Conservation (phyloP, 2,329 filamentous ascomycete species). For the Scytalidium lignicola region DNA sequence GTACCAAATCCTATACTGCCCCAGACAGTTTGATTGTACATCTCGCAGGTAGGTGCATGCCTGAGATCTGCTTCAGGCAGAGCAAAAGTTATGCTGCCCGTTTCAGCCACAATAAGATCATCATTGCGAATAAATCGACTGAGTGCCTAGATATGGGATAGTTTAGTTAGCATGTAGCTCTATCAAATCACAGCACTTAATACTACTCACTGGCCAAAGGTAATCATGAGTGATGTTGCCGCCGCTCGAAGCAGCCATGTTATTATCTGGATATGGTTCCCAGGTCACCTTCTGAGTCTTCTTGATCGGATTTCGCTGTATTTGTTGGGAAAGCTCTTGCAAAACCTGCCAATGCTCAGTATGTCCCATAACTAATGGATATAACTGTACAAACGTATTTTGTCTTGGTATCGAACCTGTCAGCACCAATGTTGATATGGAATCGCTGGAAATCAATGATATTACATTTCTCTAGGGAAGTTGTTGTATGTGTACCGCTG, state of each 20-base stretch:
- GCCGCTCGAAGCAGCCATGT: background rate
- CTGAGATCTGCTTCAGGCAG: conserved; percentile 31
- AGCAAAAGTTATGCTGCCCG: background rate
- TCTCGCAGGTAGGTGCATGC: conserved; percentile 1
- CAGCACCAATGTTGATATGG: conserved; percentile 14
- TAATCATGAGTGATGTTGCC: background rate
- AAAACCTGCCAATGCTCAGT: too few relatives aligned
- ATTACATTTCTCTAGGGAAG: background rate
- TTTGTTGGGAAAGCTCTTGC: background rate
- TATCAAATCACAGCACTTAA: background rate
- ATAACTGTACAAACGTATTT: conserved; percentile 9
- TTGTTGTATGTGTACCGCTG: background rate
- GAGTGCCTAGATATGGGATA: background rate
- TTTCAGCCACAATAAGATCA: background rate
- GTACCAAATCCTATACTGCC: conserved; percentile 57
- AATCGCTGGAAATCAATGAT: conserved; percentile 29
- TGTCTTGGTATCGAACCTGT: conserved; percentile 14
- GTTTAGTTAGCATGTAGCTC: background rate
- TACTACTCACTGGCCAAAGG: background rate
- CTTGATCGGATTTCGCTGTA: background rate
- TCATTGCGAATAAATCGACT: background rate
- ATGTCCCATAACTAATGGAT: too few relatives aligned
- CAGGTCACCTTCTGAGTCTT: background rate
- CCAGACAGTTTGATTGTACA: conserved; percentile 49
- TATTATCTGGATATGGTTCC: conserved; percentile 1